Base-by-base conservation (phyloP, 352 stramenopile genomes). In the Phytophthora syringae region DNA sequence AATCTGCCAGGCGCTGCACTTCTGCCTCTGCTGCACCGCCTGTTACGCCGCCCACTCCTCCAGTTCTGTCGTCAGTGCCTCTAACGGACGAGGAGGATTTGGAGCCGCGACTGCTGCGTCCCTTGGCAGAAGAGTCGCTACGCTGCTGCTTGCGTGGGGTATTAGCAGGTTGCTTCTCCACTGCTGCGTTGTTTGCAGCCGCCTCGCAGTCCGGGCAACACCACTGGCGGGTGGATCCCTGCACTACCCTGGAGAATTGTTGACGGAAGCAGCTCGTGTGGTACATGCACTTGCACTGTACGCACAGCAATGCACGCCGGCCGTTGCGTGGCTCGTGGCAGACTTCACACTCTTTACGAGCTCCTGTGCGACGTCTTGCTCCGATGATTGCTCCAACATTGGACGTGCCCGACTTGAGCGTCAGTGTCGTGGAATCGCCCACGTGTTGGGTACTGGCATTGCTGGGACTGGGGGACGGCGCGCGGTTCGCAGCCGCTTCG, bases 181-280 rank as follows among this genome's bases (percentile, higher is more conserved):
- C 60, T 13, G 55, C 36, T 5, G 50, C 39, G 21, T 63, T 62
- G 45, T 72, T 75, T 27, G 54, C 67, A 16, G 52, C 56, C 1
- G 82, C 74, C 52, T 95, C 87, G 49, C 87, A 95, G 30, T 95
- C 87, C 0, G 82, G 84, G 57, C 87, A 95, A 62, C 82, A 83
- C 87, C 87, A 95, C 52, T 94, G 85, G 30, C 90, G 88, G 52
- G 76, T 77, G 18, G 67, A 71, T 43, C 77, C 70, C 27, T 80
- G 79, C 49, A 87, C 82, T 13, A 92, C 48, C 53, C 93, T 93
- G 25, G 73, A 62, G 56, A 86, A 92, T 64, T 91, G 81, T 57
- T 92, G 86, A 30, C 87, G 85, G 63, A 89, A 93, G 77, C 87
- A 95, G 56, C 82, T 94, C 30, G 77, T 78, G 74, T 95, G 87